Evolutionary conservation across 257 asterid species (phyloP), one percentile per base, ranked within the genome.

Genomic region (Solanum tarijense): DNA sequence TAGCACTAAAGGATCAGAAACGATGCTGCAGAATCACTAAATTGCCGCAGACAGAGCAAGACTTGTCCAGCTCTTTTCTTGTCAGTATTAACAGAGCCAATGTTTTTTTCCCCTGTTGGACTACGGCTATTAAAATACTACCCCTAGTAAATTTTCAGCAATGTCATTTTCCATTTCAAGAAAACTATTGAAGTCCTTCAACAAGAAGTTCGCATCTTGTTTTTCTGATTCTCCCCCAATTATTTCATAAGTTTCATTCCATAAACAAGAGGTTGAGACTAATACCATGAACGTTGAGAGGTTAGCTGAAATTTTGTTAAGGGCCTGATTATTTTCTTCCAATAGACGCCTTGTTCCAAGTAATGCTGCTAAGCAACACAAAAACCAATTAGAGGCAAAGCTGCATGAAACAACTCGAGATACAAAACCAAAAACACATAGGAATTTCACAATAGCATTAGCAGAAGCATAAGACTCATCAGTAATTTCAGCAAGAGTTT

Each of bases 281-380:
- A 82, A 89, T 93, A 95, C 99, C 99, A 95, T 89, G 88, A 93
- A 91, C 58, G 94, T 87, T 46, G 95, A 92, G 86, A 96, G 93
- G 91, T 96, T 96, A 87, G 92, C 91, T 62, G 96, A 93, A 87
- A 96, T 95, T 87, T 90, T 96, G 88, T 90, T 94, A 87, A 96
- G 93, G 55, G 95, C 91, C 90, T 88, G 96, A 86, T 84, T 92
- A 86, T 95, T 96, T 91, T 94, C 98, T 91, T 95, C 97, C 90
- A 95, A 88, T 83, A 96, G 96, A 90, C 90, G 94, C 72, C 94
- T 90, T 58, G 96, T 52, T 84, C 95, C 96, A 90, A 89, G 76
- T 60, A 89, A 86, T 60, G 89, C 98, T 94, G 94, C 88, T 89
- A 88, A 86, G 88, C 78, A 43, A 73, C 88, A 83, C 25, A 43